Evolutionary conservation across 2,329 filamentous ascomycete genomes (phyloP), one percentile per base, ranked within the genome.

Genomic region (Ascochyta koolunga): DNA sequence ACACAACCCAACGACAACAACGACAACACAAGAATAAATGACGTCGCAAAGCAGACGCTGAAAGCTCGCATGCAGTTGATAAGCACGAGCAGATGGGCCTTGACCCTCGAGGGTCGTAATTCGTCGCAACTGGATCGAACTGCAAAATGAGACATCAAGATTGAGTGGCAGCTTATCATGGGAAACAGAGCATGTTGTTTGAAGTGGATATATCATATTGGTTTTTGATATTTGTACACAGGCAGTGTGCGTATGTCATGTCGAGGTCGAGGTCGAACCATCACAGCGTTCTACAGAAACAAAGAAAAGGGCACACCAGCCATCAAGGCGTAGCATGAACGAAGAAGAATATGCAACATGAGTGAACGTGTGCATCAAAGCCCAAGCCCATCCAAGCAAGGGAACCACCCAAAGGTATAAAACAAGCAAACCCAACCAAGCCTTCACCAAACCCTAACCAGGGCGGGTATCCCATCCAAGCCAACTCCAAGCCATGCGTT

Each of bases 401-500:
- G 44, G 51, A 35, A 27, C 43, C 24, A 32, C 45, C 39, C 51
- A 39, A 39, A 45, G 36, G 29, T 66, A 58, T 61, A 44, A 58
- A 58, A 64, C 47, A 67, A 58, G 38, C 38, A 57, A 36, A 62
- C 50, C 58, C 54, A 48, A 53, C 46, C 44, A 31, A 49, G 47
- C 58, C 52, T 37, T 56, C 33, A 60, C 48, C 54, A 36, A 50
- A 40, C 49, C 48, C 51, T 50, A 41, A 29, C 51, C 51, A 50
- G 45, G 36, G 48, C 50, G 32, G 50, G 54, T 55, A 55, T 54
- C 37, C 51, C 27, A 55, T 52, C 57, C 59, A 21, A 51, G 39
- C 46, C 45, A 67, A 67, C 64, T 68, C 67, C 64, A 56, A 53
- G 40, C 41, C 43, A 68, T 69, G 63, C 56, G 49, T 57, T 22